Evolutionary conservation across 2,329 filamentous ascomycete species (phyloP).

Genomic region (Aciculosporium take): DNA sequence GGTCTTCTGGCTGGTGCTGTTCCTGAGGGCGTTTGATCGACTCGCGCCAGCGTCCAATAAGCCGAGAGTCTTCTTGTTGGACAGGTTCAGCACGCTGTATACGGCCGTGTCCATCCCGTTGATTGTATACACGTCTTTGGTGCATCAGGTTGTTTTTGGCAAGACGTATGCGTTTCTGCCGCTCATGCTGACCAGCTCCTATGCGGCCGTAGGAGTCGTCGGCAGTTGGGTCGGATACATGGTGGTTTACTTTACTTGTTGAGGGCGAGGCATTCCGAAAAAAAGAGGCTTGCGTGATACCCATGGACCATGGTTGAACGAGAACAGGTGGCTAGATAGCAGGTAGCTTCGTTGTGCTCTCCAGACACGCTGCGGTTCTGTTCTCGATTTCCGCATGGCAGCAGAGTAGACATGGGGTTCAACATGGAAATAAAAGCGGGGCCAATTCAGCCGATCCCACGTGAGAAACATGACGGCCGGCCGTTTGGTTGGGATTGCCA

Average conservation of each 20-base stretch:
- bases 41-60: conserved; percentile 71
- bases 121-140: conserved; percentile 72
- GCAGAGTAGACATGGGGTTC: background rate
- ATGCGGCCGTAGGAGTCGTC: conserved; percentile 85
- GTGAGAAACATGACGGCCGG: conserved; percentile 17
- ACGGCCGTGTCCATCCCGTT: conserved; percentile 80
- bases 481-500: conserved; percentile 6
- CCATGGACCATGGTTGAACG: background rate
- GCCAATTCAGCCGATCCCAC: conserved; percentile 14
- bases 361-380: too few relatives aligned
- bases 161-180: conserved; percentile 77
- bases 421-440: conserved; percentile 6
- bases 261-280: conserved; percentile 1
- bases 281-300: conserved; percentile 1
- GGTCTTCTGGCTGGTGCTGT: conserved; percentile 76
- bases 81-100: conserved; percentile 81
- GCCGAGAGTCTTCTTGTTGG: conserved; percentile 75
- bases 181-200: conserved; percentile 93
- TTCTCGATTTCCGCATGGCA: too few relatives aligned
- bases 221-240: conserved; percentile 92
- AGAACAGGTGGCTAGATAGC: background rate
- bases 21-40: conserved; percentile 74
- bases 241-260: conserved; percentile 70
- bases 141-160: conserved; percentile 76
- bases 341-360: background rate